A percentile compares a stretch with the other conserved stretches of the same genome.
phyloP scores from a whole-genome alignment of 1,284 basidiomycete species.

The Boletus chippewaensis region DNA sequence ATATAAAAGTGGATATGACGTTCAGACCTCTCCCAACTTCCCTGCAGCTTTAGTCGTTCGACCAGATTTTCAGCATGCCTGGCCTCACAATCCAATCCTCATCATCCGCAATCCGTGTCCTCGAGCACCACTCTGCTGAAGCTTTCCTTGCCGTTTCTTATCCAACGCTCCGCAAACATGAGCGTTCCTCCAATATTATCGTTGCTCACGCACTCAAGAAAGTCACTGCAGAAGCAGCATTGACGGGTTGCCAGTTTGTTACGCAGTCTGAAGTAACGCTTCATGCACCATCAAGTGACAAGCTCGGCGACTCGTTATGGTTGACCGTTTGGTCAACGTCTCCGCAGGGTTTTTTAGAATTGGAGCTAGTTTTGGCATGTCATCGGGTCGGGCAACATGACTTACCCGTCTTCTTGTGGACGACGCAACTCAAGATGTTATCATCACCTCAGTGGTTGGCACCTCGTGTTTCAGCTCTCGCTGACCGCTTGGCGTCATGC shows the following conservation, averaged over 20 bases:
- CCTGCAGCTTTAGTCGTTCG: constrained; percentile 24
- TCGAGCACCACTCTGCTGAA: constrained; percentile 39
- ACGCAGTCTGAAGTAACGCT: constrained; percentile 31
- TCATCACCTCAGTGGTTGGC: constrained; percentile 33
- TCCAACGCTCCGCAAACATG: constrained; percentile 39
- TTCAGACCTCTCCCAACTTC: background rate
- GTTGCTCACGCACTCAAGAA: constrained; percentile 45
- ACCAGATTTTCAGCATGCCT: constrained; percentile 20
- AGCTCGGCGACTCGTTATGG: constrained; percentile 38
- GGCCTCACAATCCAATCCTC: constrained; percentile 24
- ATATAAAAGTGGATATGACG: constrained; percentile 12
- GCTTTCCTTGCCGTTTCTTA: constrained; percentile 41
- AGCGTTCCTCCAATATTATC: constrained; percentile 47
- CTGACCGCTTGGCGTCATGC: constrained; percentile 33
- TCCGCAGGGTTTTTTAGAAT: constrained; percentile 25
- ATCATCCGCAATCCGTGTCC: constrained; percentile 31
- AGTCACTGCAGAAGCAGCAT: constrained; percentile 34
- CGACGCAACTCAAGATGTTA: constrained; percentile 29
- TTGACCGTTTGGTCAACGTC: constrained; percentile 44
- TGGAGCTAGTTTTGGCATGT: constrained; percentile 47
- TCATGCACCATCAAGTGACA: constrained; percentile 9
- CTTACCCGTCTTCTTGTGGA: constrained; percentile 50
- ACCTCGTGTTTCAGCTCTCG: constrained; percentile 34
- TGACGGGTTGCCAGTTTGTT: constrained; percentile 36
- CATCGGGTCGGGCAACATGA: constrained; percentile 39